Base-by-base conservation (phyloP, 306 rosid species). In the Malus sieversii region DNA sequence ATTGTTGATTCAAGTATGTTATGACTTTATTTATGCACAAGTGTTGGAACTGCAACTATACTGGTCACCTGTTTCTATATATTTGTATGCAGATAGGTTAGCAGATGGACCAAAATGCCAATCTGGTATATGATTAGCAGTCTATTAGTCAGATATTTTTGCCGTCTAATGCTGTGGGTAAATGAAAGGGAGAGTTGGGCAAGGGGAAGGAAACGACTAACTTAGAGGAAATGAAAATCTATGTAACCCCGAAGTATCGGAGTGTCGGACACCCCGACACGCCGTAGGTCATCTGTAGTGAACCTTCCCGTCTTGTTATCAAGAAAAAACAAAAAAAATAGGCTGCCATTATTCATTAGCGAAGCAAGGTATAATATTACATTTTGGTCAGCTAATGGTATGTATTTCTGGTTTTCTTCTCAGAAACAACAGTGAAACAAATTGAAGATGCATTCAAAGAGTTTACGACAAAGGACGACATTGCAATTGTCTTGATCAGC, bases 381-480 rank as follows among this genome's bases (percentile, higher is more conserved):
- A 48, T 16, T 27, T 7, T 70, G 74, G 62, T 20, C 12, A 29
- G 64, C 79, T 75, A 69, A 70, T 57, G 11, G 58, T 70, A 25
- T 60, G 11, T 42, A 15, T 63, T 25, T 77, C 13, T 57, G 40
- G 65, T 32, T 69, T 48, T 73, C 73, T 48, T 73, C 73, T 32
- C 85, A 95, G 97, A 95, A 84, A 95, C 97, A 45, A 90, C 97
- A 15, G 89, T 95, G 44, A 95, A 95, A 84, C 89, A 86, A 84
- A 92, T 92, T 64, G 99, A 95, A 88, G 99, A 95, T 75, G 93
- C 97, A 68, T 95, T 92, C 87, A 95, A 90, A 78, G 99, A 95
- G 76, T 95, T 95, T 80, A 89, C 97, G 19, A 7, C 92, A 60
- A 85, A 86, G 84, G 99, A 95, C 67, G 93, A 95, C 70, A 79